Evolutionary conservation across 805 yeast species (phyloP).

Genomic region (Yarrowia alimentaria): DNA sequence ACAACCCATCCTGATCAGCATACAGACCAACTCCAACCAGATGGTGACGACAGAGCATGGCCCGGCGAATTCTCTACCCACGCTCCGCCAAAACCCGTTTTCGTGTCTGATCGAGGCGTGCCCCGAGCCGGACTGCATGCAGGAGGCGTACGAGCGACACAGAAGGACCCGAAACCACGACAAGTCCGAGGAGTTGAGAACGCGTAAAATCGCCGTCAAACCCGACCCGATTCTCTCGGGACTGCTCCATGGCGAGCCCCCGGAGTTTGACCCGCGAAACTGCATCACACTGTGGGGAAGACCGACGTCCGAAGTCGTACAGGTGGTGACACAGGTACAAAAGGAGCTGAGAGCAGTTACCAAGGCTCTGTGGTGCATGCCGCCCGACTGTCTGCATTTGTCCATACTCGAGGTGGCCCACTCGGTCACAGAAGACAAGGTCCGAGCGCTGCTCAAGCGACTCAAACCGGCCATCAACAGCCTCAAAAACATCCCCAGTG

Average conservation of each 20-base stretch:
- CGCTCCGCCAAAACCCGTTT: slow-evolving; percentile 4
- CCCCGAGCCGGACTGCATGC: slow-evolving; percentile 11
- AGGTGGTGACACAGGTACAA: slow-evolving; percentile 2
- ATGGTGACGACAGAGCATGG: slow-evolving; percentile 25
- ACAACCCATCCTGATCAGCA: slow-evolving; percentile 2
- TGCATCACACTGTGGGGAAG: slow-evolving; percentile 23
- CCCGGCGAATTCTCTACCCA: not conserved
- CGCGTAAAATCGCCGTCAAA: slow-evolving; percentile 4
- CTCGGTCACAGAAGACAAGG: slow-evolving; percentile 16
- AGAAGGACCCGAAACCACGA: slow-evolving; percentile 20
- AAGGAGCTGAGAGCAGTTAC: not conserved
- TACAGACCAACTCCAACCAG: not conserved
- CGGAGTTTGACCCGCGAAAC: slow-evolving; percentile 23
- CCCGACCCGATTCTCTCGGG: slow-evolving; percentile 16
- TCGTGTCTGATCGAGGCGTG: slow-evolving; percentile 8
- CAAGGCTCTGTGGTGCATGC: slow-evolving; percentile 26
- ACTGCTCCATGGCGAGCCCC: slow-evolving; percentile 12
- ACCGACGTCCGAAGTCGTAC: slow-evolving; percentile 1
- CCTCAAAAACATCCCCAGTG: slow-evolving; percentile 5
- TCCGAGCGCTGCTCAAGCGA: not conserved
- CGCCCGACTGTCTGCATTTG: slow-evolving; percentile 25
- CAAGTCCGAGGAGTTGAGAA: slow-evolving; percentile 3
- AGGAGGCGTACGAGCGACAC: slow-evolving; percentile 23
- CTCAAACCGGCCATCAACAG: slow-evolving; percentile 1
- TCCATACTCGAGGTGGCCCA: slow-evolving; percentile 28